phyloP scores from a whole-genome alignment of 306 rosid genomes.

The Quercus suber region DNA sequence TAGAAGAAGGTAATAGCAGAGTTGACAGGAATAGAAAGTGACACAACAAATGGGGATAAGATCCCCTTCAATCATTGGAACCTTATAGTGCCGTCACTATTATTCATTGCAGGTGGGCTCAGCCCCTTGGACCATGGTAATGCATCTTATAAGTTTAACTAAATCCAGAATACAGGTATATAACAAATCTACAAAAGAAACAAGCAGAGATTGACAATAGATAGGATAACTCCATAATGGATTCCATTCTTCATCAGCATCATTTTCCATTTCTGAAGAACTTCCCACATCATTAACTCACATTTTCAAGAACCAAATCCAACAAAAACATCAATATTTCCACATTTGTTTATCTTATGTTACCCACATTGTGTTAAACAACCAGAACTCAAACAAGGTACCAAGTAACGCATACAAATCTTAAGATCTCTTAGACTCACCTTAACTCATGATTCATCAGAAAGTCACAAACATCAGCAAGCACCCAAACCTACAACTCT shows the following conservation, averaged over 20 bases:
- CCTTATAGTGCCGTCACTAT: not conserved
- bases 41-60: not conserved
- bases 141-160: not conserved
- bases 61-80: not conserved
- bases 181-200: constrained; percentile 1
- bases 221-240: not conserved
- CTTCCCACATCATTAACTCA: not conserved
- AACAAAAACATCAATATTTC: not conserved
- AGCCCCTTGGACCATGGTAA: constrained; percentile 1
- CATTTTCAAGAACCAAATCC: not conserved
- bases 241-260: not conserved
- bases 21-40: constrained; percentile 8
- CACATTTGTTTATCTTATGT: not conserved
- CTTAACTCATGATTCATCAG: not conserved
- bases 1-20: constrained; percentile 14
- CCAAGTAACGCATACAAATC: not conserved
- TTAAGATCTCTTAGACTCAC: not conserved
- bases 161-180: not conserved
- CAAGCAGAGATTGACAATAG: not conserved
- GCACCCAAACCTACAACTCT: too few relatives aligned
- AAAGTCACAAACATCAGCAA: not conserved
- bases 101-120: not conserved
- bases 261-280: not conserved
- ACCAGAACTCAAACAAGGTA: not conserved
- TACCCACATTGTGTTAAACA: not conserved